A percentile compares a stretch with the other conserved stretches of the same genome.
Evolutionary conservation across 768 basidiomycete genomes (phyloP).

Genomic region (Pleurotus cornucopiae): DNA sequence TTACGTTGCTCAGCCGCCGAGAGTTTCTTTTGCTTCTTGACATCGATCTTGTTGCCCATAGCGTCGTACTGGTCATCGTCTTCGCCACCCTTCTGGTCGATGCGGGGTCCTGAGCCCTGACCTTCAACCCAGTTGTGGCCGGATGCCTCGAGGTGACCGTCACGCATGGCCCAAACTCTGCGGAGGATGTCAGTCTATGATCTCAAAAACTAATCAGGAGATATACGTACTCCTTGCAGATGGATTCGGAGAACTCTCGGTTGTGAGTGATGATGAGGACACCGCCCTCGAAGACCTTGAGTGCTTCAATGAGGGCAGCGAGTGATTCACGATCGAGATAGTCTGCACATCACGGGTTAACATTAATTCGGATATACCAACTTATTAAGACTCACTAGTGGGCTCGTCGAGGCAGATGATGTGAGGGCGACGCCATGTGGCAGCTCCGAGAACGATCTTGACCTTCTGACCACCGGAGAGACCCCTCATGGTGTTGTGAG

Average conservation of each 20-base stretch:
- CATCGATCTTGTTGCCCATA: conserved; percentile 95
- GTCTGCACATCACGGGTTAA: conserved; percentile 41
- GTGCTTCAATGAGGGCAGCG: conserved; percentile 95
- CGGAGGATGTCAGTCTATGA: too few relatives aligned
- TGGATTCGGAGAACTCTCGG: conserved; percentile 97
- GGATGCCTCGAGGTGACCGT: conserved; percentile 93
- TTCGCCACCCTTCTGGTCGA: conserved; percentile 90
- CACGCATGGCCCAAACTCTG: conserved; percentile 96
- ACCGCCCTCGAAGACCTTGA: conserved; percentile 98
- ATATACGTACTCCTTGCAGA: conserved; percentile 67
- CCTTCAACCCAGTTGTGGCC: conserved; percentile 99
- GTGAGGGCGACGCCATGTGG: conserved; percentile 99
- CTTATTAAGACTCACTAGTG: conserved; percentile 53
- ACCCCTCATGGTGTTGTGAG: conserved; percentile 99
- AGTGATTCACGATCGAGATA: conserved; percentile 99
- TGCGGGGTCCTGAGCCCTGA: conserved; percentile 90
- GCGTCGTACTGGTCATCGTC: conserved; percentile 93
- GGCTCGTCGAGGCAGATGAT: conserved; percentile 96
- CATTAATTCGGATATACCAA: conserved; percentile 7
- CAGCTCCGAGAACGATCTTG: conserved; percentile 97
- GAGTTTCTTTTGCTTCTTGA: conserved; percentile 83
- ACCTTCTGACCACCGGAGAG: conserved; percentile 99
- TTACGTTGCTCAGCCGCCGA: conserved; percentile 83
- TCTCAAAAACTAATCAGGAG: too few relatives aligned
- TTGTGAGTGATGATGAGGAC: conserved; percentile 97